A percentile compares a stretch with the other conserved stretches of the same genome.
These are phyloP conservation scores for Entamoeba nuttalli DNA, from an alignment of 208 protist species.

Conservation along the genomic window DNA sequence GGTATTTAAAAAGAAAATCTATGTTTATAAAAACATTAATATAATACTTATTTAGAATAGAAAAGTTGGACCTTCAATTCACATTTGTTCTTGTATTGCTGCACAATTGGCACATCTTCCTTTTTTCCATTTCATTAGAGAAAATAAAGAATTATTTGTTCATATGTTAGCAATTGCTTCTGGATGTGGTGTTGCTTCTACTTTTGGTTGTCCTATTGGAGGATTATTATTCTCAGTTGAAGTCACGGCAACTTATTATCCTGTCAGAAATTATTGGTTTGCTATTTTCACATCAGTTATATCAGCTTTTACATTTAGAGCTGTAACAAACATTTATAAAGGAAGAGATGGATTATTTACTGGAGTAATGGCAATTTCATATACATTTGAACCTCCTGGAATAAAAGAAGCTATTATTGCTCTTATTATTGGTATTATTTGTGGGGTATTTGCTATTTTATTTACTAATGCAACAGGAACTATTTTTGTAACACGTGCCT, in stretches of 20 bases:
- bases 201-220: background rate
- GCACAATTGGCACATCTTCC: background rate
- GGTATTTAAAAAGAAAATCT: background rate
- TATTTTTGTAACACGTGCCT: background rate
- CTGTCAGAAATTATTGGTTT: background rate
- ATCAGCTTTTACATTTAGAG: background rate
- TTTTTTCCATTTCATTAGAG: background rate
- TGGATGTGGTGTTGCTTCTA: background rate
- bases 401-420: background rate
- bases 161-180: background rate
- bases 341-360: background rate
- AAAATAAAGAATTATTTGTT: background rate
- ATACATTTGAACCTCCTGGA: background rate
- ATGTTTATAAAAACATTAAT: background rate
- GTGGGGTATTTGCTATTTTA: background rate
- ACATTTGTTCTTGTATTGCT: background rate
- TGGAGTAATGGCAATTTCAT: background rate
- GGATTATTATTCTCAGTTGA: background rate
- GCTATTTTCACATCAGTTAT: background rate
- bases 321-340: background rate
- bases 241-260: background rate
- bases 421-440: background rate
- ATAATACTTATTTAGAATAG: background rate
- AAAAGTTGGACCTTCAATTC: background rate
- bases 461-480: background rate